A percentile compares a stretch with the other conserved stretches of the same genome.
phyloP scores from a whole-genome alignment of 2,329 filamentous ascomycete species.

The Diplodia mutila region DNA sequence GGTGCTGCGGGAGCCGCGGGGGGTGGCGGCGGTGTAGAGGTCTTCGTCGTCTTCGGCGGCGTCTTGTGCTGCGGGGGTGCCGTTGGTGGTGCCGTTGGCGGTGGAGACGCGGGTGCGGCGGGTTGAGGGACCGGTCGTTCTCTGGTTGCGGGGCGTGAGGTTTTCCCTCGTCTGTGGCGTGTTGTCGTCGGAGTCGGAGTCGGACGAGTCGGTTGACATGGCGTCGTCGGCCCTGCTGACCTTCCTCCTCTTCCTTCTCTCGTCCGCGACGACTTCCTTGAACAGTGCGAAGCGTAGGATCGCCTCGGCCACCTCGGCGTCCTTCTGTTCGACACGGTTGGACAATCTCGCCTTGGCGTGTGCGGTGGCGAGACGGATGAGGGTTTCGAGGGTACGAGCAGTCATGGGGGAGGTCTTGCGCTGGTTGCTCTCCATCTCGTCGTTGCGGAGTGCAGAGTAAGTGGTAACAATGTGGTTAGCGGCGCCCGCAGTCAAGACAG shows the following conservation, averaged over 20 bases:
- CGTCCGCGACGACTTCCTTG: slow-evolving; percentile 83
- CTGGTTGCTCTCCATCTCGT: slow-evolving; percentile 93
- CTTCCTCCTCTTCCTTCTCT: slow-evolving; percentile 82
- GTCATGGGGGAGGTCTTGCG: slow-evolving; percentile 93
- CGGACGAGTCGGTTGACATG: slow-evolving; percentile 60
- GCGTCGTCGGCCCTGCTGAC: slow-evolving; percentile 64
- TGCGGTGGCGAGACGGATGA: slow-evolving; percentile 96
- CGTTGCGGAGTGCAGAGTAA: slow-evolving; percentile 91
- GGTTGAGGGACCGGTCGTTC: slow-evolving; percentile 46
- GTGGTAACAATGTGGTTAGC: slow-evolving; percentile 89
- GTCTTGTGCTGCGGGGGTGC: slow-evolving; percentile 43
- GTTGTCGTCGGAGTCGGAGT: slow-evolving; percentile 64
- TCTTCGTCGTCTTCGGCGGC: slow-evolving; percentile 60
- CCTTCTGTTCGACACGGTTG: slow-evolving; percentile 83
- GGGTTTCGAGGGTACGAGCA: slow-evolving; percentile 92
- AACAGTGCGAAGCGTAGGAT: slow-evolving; percentile 95
- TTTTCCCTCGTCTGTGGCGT: slow-evolving; percentile 41
- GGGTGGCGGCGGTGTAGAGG: slow-evolving; percentile 56
- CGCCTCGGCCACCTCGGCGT: slow-evolving; percentile 83
- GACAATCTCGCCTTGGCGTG: slow-evolving; percentile 93
- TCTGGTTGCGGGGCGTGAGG: slow-evolving; percentile 33
- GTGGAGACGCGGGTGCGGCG: slow-evolving; percentile 37
- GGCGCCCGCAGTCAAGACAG: slow-evolving; percentile 85
- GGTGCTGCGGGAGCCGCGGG: slow-evolving; percentile 45
- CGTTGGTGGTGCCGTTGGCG: slow-evolving; percentile 40